Base-by-base conservation (phyloP, 1,139 yeast species). In the Pichia sp. region DNA sequence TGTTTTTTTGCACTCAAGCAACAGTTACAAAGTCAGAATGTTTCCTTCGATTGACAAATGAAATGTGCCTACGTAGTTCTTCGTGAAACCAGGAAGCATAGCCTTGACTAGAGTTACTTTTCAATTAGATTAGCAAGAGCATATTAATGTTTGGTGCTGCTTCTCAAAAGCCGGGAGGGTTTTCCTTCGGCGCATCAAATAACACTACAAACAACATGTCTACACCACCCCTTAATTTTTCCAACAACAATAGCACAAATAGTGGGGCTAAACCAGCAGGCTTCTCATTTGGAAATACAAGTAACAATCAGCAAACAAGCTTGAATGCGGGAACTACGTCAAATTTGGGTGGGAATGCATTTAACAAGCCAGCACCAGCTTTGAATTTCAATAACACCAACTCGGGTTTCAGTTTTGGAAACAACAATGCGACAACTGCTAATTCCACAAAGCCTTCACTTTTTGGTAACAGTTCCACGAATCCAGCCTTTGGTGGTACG, bases 401-500 rank as follows among this genome's bases (percentile, higher is more conserved):
- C 50, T 58, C 62, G 14, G 55, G 57, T 9, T 20, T 51, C 17
- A 47, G 51, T 44, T 50, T 47, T 43, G 54, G 52, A 20, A 40
- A 29, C 36, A 43, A 16, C 30, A 44, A 43, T 33, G 42, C 44
- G 14, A 30, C 24, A 3, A 33, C 9, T 30, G 7, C 17, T 17
- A 46, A 63, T 69, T 58, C 69, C 73, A 9, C 52, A 4, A 56
- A 52, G 29, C 59, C 59, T 6, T 46, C 55, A 7, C 57, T 69
- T 38, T 67, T 71, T 62, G 72, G 72, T 16, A 63, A 56, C 33
- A 61, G 53, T 30, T 52, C 59, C 14, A 55, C 57, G 31, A 57
- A 57, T 50, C 56, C 59, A n/a, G 40, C 58, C 2, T 55, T 55
- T 49, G 51, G 52, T 2, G 44, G 44, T 8, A 29, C 53, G 0